A percentile compares a stretch with the other conserved stretches of the same genome.
phyloP scores from a whole-genome alignment of 139 green algal species.

The Desmodesmus armatus region DNA sequence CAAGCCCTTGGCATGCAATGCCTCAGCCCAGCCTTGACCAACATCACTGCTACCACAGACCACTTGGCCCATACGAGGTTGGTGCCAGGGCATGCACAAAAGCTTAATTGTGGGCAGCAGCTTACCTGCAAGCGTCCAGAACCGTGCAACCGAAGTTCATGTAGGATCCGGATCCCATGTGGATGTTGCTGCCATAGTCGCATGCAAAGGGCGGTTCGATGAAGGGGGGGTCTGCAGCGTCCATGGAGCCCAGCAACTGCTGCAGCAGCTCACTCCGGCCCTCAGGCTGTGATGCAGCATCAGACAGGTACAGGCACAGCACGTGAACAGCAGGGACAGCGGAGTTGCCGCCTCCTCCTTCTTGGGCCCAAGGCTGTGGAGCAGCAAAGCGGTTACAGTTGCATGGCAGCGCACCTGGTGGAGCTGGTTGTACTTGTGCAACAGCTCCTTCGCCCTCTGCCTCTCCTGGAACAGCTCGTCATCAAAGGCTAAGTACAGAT shows the following conservation, averaged over 20 bases:
- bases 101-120: not conserved
- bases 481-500: conserved; percentile 54
- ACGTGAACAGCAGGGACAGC: too few relatives aligned
- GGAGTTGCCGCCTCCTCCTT: too few relatives aligned
- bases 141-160: conserved; percentile 55
- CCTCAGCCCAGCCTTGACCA: too few relatives aligned
- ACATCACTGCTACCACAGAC: too few relatives aligned
- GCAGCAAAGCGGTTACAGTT: too few relatives aligned
- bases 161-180: conserved; percentile 48
- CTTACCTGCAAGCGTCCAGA: conserved; percentile 56
- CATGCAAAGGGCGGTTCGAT: conserved; percentile 62
- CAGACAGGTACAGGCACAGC: not conserved
- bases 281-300: not conserved
- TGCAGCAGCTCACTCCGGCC: conserved; percentile 26
- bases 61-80: too few relatives aligned
- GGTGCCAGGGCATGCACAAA: too few relatives aligned
- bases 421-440: conserved; percentile 47
- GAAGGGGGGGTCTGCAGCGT: conserved; percentile 51
- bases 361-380: too few relatives aligned
- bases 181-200: conserved; percentile 54
- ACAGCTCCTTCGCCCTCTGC: conserved; percentile 5
- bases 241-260: conserved; percentile 49
- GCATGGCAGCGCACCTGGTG: too few relatives aligned
- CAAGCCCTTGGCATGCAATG: too few relatives aligned
- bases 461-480: conserved; percentile 52